phyloP scores from a whole-genome alignment of 352 stramenopile species.

The Globisporangium sylvaticum region DNA sequence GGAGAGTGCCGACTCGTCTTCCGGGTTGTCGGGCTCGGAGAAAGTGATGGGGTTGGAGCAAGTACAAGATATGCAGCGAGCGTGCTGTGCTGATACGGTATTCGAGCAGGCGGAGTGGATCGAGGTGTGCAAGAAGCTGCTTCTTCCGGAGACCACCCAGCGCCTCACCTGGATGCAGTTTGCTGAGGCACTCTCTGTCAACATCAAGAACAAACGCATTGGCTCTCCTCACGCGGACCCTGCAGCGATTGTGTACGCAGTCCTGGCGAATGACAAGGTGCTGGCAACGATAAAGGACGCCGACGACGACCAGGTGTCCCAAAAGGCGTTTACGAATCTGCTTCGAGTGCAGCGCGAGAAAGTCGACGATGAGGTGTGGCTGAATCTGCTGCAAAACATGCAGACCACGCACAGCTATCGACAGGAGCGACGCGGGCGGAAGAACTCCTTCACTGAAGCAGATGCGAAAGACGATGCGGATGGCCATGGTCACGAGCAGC shows the following conservation, averaged over 20 bases:
- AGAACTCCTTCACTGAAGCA: constrained; percentile 17
- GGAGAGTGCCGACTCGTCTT: not conserved
- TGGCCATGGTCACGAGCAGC: constrained; percentile 23
- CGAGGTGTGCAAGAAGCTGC: constrained; percentile 31
- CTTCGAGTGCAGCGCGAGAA: constrained; percentile 34
- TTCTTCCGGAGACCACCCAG: constrained; percentile 15
- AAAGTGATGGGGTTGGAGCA: constrained; percentile 34
- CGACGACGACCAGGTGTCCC: constrained; percentile 31
- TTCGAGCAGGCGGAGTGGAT: constrained; percentile 25
- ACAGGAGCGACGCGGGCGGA: constrained; percentile 11
- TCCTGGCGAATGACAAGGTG: constrained; percentile 47
- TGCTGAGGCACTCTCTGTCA: constrained; percentile 25
- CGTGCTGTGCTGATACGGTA: constrained; percentile 25
- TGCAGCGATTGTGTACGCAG: constrained; percentile 36
- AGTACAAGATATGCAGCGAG: constrained; percentile 30
- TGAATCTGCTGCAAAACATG: constrained; percentile 41
- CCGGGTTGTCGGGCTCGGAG: not conserved
- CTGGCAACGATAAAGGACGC: constrained; percentile 33
- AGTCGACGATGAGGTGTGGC: constrained; percentile 47
- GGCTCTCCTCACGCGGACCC: constrained; percentile 29
- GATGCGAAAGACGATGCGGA: constrained; percentile 5
- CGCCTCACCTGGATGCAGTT: constrained; percentile 51
- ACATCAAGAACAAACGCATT: constrained; percentile 29
- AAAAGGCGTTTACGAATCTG: constrained; percentile 44
- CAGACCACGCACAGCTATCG: constrained; percentile 42